Conservation (phyloP, 371 early-diverging fungal species). For the Lichtheimia ramosa region DNA sequence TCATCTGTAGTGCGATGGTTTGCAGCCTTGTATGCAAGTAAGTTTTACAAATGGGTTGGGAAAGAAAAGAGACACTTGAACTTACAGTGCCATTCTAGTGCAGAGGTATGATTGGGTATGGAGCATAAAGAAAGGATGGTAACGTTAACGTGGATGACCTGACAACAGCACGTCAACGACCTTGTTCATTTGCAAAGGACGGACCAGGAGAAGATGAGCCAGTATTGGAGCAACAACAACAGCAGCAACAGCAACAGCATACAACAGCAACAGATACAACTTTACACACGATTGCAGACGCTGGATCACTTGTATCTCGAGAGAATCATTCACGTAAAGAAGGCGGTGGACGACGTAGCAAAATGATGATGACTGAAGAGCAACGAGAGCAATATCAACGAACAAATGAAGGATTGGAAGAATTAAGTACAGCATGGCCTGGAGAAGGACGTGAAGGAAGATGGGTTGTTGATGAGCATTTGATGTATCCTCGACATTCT, state of each 20-base stretch:
- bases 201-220: slow-evolving; percentile 12
- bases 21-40: slow-evolving; percentile 60
- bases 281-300: neutral
- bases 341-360: neutral
- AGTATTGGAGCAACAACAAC: neutral
- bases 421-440: slow-evolving; percentile 13
- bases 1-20: slow-evolving; percentile 46
- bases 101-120: slow-evolving; percentile 9
- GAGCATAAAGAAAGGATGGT: neutral
- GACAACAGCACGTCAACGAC: slow-evolving; percentile 23
- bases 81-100: slow-evolving; percentile 5
- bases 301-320: neutral
- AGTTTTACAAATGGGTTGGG: neutral
- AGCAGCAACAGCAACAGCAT: neutral
- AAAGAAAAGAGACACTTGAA: neutral
- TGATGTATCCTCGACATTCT: slow-evolving; percentile 9
- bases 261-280: neutral
- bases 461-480: slow-evolving; percentile 20
- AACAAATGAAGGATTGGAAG: slow-evolving; percentile 9
- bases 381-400: slow-evolving; percentile 6
- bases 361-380: neutral
- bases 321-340: slow-evolving; percentile 10
- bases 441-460: slow-evolving; percentile 18
- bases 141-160: too few relatives aligned
- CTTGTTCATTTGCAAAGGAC: slow-evolving; percentile 30